Percentiles rank a stretch among this genome's conserved stretches.
These are phyloP conservation scores for Sphaerostilbella broomeana DNA, from an alignment of 2,329 filamentous ascomycete species.

Conservation along the genomic window DNA sequence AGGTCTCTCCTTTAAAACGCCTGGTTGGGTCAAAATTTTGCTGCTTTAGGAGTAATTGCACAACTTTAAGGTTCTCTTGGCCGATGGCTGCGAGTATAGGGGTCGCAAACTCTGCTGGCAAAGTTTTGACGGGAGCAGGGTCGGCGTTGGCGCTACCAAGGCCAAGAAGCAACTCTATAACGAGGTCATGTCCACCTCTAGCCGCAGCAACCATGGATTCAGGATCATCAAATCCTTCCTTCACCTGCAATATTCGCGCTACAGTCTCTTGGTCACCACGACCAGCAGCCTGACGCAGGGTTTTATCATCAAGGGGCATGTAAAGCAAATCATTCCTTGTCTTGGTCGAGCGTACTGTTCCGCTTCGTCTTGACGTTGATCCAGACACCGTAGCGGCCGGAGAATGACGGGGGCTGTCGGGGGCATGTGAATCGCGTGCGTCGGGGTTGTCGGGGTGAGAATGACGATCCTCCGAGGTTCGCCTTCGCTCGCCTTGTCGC, in stretches of 20 bases:
- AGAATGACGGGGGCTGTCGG: slow-evolving; percentile 53
- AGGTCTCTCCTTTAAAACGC: slow-evolving; percentile 68
- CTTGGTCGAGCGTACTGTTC: slow-evolving; percentile 54
- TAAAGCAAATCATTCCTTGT: slow-evolving; percentile 59
- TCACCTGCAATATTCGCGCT: slow-evolving; percentile 54
- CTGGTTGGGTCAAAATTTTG: slow-evolving; percentile 76
- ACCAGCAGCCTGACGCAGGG: slow-evolving; percentile 52
- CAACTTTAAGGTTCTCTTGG: slow-evolving; percentile 76
- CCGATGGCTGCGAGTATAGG: slow-evolving; percentile 94
- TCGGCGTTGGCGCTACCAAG: slow-evolving; percentile 61
- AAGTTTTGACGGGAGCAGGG: slow-evolving; percentile 56
- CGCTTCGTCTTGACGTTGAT: slow-evolving; percentile 42
- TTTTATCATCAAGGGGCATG: slow-evolving; percentile 57
- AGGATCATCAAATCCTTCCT: slow-evolving; percentile 61
- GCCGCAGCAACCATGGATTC: slow-evolving; percentile 87
- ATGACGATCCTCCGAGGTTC: slow-evolving; percentile 53
- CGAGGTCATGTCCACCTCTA: slow-evolving; percentile 81
- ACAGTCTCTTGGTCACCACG: slow-evolving; percentile 57
- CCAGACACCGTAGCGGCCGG: slow-evolving; percentile 35
- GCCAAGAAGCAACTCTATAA: slow-evolving; percentile 70
- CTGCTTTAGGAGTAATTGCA: slow-evolving; percentile 72
- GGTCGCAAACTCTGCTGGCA: slow-evolving; percentile 68
- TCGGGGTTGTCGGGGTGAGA: slow-evolving; percentile 41
- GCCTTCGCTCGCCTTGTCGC: slow-evolving; percentile 46
- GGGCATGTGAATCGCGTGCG: slow-evolving; percentile 45